phyloP scores from a whole-genome alignment of 2,329 filamentous ascomycete genomes.

The Aspergillus versicolor region DNA sequence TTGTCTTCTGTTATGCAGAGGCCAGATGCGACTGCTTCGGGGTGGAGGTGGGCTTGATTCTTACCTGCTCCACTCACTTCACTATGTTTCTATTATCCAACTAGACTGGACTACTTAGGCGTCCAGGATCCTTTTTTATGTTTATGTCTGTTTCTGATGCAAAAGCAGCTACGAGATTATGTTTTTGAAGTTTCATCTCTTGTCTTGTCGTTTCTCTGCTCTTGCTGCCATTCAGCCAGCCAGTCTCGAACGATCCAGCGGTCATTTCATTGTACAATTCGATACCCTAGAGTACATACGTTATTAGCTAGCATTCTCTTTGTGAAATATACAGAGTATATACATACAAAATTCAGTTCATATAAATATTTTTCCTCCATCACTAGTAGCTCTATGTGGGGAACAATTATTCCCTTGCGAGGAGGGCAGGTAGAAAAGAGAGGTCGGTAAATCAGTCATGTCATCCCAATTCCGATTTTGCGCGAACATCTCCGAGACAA shows the following conservation, averaged over 20 bases:
- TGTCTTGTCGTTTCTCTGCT: background rate
- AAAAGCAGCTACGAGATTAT: background rate
- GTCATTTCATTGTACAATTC: background rate
- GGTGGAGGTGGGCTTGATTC: constrained; percentile 42
- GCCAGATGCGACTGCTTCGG: constrained; percentile 26
- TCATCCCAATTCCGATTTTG: too few relatives aligned
- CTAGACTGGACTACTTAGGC: too few relatives aligned
- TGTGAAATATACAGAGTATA: background rate
- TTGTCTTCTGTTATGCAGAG: constrained; percentile 27
- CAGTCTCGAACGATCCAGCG: too few relatives aligned
- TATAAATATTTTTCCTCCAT: too few relatives aligned
- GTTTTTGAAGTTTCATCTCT: background rate
- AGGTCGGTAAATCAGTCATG: too few relatives aligned
- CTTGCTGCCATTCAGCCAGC: background rate
- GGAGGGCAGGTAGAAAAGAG: too few relatives aligned
- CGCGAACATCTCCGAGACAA: too few relatives aligned
- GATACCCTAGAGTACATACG: background rate
- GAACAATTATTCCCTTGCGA: too few relatives aligned
- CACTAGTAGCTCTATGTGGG: background rate
- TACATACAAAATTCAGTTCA: background rate
- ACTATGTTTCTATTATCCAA: background rate
- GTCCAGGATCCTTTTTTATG: background rate
- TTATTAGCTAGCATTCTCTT: background rate
- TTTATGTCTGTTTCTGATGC: background rate
- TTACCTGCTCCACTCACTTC: background rate